A percentile compares a stretch with the other conserved stretches of the same genome.
These are phyloP conservation scores for Chlorella ohadii DNA, from an alignment of 139 green algal species.

Conservation along the genomic window DNA sequence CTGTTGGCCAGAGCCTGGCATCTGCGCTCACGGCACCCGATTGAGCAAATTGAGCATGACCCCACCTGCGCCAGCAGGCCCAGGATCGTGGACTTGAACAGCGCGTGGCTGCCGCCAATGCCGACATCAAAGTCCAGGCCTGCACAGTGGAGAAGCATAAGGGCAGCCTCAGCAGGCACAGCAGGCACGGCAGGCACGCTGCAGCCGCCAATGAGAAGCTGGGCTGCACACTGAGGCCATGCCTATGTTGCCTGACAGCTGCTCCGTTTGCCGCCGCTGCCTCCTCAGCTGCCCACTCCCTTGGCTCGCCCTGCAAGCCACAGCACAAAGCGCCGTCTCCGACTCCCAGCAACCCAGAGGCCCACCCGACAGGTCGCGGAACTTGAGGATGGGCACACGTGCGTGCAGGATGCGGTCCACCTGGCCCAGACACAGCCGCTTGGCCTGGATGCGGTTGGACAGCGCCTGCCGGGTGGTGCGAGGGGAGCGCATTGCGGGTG, in stretches of 20 bases:
- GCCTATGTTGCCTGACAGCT: too few species aligned
- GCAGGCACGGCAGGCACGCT: too few species aligned
- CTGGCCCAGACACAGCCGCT: not conserved
- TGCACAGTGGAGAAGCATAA: not conserved
- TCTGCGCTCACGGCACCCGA: too few species aligned
- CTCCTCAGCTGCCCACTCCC: too few species aligned
- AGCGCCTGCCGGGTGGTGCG: not conserved
- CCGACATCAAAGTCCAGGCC: constrained; percentile 66
- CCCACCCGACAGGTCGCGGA: constrained; percentile 39
- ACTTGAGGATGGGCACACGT: constrained; percentile 79
- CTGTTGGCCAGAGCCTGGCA: too few species aligned
- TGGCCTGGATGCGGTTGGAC: constrained; percentile 16
- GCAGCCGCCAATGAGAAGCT: too few species aligned
- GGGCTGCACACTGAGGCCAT: too few species aligned
- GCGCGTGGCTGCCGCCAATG: constrained; percentile 44
- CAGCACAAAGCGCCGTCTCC: too few species aligned
- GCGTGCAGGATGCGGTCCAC: constrained; percentile 58
- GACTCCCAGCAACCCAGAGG: not conserved
- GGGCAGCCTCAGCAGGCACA: too few species aligned
- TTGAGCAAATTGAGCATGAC: too few species aligned
- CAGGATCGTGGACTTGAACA: constrained; percentile 40
- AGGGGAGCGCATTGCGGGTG: not conserved
- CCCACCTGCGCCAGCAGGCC: constrained; percentile 39
- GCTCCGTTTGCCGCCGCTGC: too few species aligned
- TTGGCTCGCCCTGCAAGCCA: too few species aligned